Evolutionary conservation across 2,329 filamentous ascomycete species (phyloP).

Genomic region (Coniochaeta sp.): DNA sequence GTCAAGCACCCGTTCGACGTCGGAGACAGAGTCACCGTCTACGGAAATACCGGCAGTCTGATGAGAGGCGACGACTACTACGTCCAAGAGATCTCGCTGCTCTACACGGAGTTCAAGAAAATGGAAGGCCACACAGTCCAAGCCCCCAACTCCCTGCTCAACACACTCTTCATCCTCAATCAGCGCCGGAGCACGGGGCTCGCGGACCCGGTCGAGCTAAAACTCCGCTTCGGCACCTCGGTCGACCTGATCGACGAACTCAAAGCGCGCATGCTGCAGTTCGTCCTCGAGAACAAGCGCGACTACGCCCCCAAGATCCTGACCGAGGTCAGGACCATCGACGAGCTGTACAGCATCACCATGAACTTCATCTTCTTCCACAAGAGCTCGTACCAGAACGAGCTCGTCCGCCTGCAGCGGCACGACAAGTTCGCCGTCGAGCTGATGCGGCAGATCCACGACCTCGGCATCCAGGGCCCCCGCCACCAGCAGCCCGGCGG

Average conservation of each 20-base stretch:
- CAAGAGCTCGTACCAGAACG: constrained; percentile 95
- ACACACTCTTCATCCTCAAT: constrained; percentile 90
- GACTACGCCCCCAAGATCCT: constrained; percentile 53
- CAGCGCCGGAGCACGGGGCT: constrained; percentile 83
- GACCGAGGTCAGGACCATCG: constrained; percentile 64
- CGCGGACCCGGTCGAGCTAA: constrained; percentile 76
- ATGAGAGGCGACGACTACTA: constrained; percentile 89
- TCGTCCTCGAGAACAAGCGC: constrained; percentile 76
- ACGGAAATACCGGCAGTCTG: constrained; percentile 76
- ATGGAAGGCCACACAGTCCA: constrained; percentile 96
- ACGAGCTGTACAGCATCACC: constrained; percentile 76
- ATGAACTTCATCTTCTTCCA: constrained; percentile 96
- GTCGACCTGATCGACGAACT: constrained; percentile 76
- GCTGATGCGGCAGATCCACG: constrained; percentile 77
- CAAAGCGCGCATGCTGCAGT: constrained; percentile 72
- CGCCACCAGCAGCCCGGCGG: constrained; percentile 64
- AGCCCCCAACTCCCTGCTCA: constrained; percentile 88
- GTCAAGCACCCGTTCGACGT: constrained; percentile 97
- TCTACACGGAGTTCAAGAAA: constrained; percentile 98
- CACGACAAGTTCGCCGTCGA: constrained; percentile 94
- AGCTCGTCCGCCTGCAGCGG: constrained; percentile 77
- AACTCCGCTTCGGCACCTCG: constrained; percentile 83
- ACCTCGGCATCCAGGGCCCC: constrained; percentile 79
- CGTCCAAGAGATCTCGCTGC: constrained; percentile 84
- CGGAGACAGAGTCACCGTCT: constrained; percentile 84